phyloP scores from a whole-genome alignment of 345 rosid species.

The Passiflora organensis region DNA sequence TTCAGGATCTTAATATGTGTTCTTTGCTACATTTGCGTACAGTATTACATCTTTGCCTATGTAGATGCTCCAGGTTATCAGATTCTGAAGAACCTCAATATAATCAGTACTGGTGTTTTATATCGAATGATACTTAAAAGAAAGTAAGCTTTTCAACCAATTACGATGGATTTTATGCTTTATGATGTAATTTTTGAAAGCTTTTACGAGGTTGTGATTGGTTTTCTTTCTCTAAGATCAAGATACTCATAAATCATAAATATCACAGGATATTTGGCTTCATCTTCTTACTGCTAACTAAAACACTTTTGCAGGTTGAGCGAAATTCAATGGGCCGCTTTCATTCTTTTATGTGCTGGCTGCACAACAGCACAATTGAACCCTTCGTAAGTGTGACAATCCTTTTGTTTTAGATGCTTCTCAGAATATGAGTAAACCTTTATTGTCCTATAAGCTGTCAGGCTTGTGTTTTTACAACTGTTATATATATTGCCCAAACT shows the following conservation, averaged over 20 bases:
- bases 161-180: neutral
- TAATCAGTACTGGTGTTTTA: conserved; percentile 88
- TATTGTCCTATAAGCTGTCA: no score
- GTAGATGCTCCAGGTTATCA: conserved; percentile 97
- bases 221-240: neutral
- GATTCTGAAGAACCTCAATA: conserved; percentile 94
- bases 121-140: conserved; percentile 87
- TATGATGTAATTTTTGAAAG: neutral
- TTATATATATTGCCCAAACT: no score
- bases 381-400: conserved; percentile 54
- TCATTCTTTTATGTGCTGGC: conserved; percentile 85
- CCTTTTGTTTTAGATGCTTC: neutral
- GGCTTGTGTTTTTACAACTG: neutral
- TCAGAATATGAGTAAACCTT: no score
- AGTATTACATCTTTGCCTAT: conserved; percentile 97
- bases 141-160: conserved; percentile 48
- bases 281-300: neutral
- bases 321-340: conserved; percentile 96
- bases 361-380: conserved; percentile 97
- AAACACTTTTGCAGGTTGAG: conserved; percentile 53
- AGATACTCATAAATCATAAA: neutral
- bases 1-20: conserved; percentile 6
- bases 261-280: neutral
- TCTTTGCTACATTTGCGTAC: conserved; percentile 26
- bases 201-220: no score